Base-by-base conservation (phyloP, 352 stramenopile species). In the Phytophthora uliginosa region DNA sequence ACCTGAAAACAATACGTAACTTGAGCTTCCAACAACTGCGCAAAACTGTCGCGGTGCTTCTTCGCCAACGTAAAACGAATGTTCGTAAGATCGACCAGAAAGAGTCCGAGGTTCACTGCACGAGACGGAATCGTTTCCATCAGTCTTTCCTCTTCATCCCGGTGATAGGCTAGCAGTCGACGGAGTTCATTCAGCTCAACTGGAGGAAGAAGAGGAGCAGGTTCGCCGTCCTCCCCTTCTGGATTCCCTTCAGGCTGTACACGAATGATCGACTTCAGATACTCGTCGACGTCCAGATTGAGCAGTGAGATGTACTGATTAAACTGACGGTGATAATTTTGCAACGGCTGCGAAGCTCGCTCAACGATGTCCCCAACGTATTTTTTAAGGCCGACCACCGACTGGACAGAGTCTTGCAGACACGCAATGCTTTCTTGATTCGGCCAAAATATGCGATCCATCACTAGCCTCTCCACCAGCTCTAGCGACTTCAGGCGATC, bases 381-480 rank as follows among this genome's bases (percentile, higher is more conserved):
- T 17, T 82, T 62, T 47, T 86, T 82, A 0, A 97, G 68, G 0
- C 68, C 54, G 9, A 65, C 47, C 7, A 97, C 84, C 63, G 92
- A 95, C 18, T 87, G 71, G 7, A 85, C 85, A 24, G 71, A 86
- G 40, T 82, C 78, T 58, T 96, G 84, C 2, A 98, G 78, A 24
- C 83, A 94, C n/a, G 79, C 78, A 28, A 99, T 96, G 48, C 93
- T 90, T 28, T 97, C 94, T 70, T 98, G 92, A 38, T 97, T 95
- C 2, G 91, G 90, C 97, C 97, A 99, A 59, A 99, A 99, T 3
- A 99, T 93, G 7, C 90, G 89, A 64, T 98, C 91, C 96, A 99
- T 99, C 26, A 99, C 95, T 1, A 97, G 72, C 15, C 93, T 79
- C 65, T 99, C 97, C 6, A 99, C 91, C 4, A 97, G 78, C 38